Evolutionary conservation across 257 asterid genomes (phyloP).

Genomic region (Nicotiana noctiflora): DNA sequence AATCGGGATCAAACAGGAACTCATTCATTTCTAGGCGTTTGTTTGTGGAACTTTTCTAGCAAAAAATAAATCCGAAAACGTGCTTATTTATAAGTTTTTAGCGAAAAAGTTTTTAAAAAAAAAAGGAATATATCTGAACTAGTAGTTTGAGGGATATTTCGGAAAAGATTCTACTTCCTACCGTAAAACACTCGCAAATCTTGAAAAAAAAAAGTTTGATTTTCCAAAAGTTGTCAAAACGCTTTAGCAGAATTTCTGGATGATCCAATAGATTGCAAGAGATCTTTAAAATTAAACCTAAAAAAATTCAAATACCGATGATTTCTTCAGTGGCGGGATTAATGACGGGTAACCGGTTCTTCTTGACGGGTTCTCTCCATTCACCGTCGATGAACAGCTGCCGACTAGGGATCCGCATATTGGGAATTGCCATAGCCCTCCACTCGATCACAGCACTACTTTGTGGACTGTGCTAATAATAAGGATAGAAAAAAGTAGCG

Average conservation of each 20-base stretch:
- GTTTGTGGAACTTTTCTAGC: background rate
- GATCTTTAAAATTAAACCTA: background rate
- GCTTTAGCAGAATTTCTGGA: background rate
- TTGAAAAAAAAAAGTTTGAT: background rate
- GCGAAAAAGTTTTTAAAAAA: too few species aligned
- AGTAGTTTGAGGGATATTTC: background rate
- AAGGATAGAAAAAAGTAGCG: too few species aligned
- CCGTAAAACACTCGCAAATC: background rate
- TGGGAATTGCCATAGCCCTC: slow-evolving; percentile 12
- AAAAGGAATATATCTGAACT: too few species aligned
- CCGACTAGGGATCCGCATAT: slow-evolving; percentile 38
- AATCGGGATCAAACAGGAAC: background rate
- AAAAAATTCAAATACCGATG: slow-evolving; percentile 34
- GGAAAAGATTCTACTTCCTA: background rate
- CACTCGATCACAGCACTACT: background rate
- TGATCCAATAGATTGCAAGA: background rate
- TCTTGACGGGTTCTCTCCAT: slow-evolving; percentile 62
- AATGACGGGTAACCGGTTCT: slow-evolving; percentile 55
- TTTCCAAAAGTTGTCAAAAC: background rate
- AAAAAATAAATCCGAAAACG: too few species aligned
- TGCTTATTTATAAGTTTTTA: too few species aligned
- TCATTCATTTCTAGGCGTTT: background rate
- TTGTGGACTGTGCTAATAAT: background rate
- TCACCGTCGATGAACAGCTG: slow-evolving; percentile 74
- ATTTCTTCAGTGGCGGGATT: slow-evolving; percentile 74